These are phyloP conservation scores for Polytrichum commune DNA, from an alignment of 225 moss, liverwort and hornwort genomes.

Conservation along the genomic window DNA sequence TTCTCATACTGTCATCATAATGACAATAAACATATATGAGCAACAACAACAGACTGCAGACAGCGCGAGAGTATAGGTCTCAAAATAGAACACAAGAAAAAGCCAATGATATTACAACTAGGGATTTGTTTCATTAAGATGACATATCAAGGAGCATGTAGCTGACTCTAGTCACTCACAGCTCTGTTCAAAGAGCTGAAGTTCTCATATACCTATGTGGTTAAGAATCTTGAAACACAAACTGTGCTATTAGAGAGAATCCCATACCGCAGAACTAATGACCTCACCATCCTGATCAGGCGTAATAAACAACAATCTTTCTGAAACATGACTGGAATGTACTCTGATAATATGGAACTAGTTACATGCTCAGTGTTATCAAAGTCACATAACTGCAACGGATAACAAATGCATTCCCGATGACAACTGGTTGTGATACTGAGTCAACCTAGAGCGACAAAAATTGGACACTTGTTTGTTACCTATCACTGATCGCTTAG, in stretches of 20 bases:
- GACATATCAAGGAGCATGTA: not conserved
- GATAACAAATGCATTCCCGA: not conserved
- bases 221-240: too few relatives aligned
- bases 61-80: not conserved
- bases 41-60: not conserved
- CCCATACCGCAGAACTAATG: too few relatives aligned
- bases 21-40: not conserved
- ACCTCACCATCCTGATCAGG: too few relatives aligned
- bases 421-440: not conserved
- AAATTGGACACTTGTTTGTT: not conserved
- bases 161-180: too few relatives aligned
- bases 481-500: not conserved
- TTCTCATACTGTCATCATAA: slow-evolving; percentile 81
- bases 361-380: too few relatives aligned
- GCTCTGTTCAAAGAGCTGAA: not conserved
- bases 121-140: not conserved
- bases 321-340: too few relatives aligned
- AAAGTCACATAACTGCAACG: not conserved
- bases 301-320: too few relatives aligned
- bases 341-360: too few relatives aligned
- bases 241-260: too few relatives aligned
- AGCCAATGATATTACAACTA: not conserved
- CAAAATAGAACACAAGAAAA: not conserved
- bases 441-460: not conserved
- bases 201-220: too few relatives aligned